Base-by-base conservation (phyloP, 345 rosid genomes). In the Eucalyptus tenuipes region DNA sequence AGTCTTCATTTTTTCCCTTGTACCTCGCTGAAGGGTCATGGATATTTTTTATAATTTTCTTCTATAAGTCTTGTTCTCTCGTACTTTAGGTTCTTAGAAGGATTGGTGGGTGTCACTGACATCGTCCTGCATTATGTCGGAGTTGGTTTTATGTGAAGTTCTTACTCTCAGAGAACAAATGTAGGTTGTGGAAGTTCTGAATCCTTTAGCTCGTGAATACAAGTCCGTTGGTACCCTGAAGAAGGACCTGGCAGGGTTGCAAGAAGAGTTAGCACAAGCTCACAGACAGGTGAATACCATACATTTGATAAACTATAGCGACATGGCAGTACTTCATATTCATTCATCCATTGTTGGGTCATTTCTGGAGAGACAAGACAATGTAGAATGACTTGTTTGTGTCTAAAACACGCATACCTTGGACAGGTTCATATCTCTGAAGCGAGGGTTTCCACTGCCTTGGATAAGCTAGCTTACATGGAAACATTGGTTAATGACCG, bases 161-260 rank as follows among this genome's bases (percentile, higher is more conserved):
- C 82, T 75, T 44, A 75, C 82, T 75, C 42, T 75, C 14, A 37
- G 45, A 37, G 25, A 18, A 37, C 82, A 37, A 75, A 37, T 82
- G 91, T 87, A 97, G 99, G 99, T 98, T 17, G 99, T 98, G 68
- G 99, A 98, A 88, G 99, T 97, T 89, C 91, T 98, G 84, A 97
- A 98, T 95, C 99, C 99, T 81, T 87, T 97, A 87, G 99, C 99
- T 71, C 99, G 99, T n/a, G 98, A 98, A 45, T 98, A 92, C 93
- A 97, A 98, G 91, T 97, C 99, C 8, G 92, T 98, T 24, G 99
- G 98, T 89, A 96, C 98, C 29, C 88, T 98, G 92, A 97, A 95
- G 93, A 96, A 95, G 93, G 99, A 98, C 85, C 94, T 98, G 31
- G 99, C 99, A 4, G 99, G 90, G 89, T 89, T 98, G 93, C 99